Conservation (phyloP, 176 grass and related monocot genomes). For the Aegilops sharonensis region DNA sequence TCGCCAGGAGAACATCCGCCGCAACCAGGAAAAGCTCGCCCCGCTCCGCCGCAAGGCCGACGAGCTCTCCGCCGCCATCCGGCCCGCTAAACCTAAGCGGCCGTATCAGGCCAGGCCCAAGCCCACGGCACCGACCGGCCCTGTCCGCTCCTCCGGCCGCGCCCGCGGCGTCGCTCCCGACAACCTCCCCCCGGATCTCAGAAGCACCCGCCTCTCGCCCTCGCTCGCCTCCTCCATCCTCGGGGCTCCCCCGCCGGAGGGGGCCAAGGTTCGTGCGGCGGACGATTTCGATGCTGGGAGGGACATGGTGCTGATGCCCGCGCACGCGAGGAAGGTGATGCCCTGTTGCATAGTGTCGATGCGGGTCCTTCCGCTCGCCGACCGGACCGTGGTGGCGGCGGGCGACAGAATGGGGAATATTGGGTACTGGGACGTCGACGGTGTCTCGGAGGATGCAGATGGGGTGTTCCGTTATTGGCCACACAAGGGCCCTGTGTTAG, state of each 20-base stretch:
- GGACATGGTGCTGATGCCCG: conserved; percentile 42
- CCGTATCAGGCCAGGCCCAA: too few relatives aligned
- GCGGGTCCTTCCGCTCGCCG: conserved; percentile 51
- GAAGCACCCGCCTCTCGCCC: not conserved
- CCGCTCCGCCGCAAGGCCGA: too few relatives aligned
- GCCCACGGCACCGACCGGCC: too few relatives aligned
- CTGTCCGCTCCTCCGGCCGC: not conserved
- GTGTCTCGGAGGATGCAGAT: conserved; percentile 3
- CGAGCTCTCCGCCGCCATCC: too few relatives aligned
- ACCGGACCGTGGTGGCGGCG: conserved; percentile 48
- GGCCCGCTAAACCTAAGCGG: too few relatives aligned
- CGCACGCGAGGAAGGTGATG: conserved; percentile 47
- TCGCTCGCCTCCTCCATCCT: conserved; percentile 6
- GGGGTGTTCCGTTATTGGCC: conserved; percentile 54
- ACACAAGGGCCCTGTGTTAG: conserved; percentile 43
- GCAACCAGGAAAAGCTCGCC: too few relatives aligned
- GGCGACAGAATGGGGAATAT: conserved; percentile 55
- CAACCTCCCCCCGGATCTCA: not conserved
- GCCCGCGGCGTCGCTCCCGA: not conserved
- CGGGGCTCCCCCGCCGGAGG: not conserved
- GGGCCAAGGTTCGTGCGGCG: not conserved
- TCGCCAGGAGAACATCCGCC: too few relatives aligned
- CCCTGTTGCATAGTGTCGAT: conserved; percentile 39
- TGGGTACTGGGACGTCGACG: conserved; percentile 76
- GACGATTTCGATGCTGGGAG: conserved; percentile 24